Evolutionary conservation across 306 rosid species (phyloP), one percentile per base, ranked within the genome.

Genomic region (Luffa aegyptiaca): DNA sequence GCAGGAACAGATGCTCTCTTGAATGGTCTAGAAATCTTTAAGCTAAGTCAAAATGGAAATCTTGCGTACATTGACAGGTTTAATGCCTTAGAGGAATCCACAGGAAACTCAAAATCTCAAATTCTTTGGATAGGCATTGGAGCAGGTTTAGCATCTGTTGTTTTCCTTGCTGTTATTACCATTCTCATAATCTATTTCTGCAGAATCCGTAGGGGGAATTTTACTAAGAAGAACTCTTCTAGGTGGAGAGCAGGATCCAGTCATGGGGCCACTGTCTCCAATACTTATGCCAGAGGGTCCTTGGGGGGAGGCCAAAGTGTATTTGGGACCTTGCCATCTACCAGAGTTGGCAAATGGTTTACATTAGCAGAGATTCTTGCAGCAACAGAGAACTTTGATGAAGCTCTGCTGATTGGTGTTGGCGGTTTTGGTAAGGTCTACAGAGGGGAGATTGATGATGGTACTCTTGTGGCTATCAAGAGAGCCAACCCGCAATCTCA

Each of bases 371-470:
- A 90, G 85, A 86, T 95, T 36, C 87, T 84, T 70, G 83, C 92
- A 64, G 98, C 99, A 66, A 91, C 98, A 3, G 89, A 85, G 20
- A 87, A 86, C 74, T 95, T 95, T 41, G 90, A 91, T 63, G 98
- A 95, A 61, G 85, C 85, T 70, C 87, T 95, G 87, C 76, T 90
- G 72, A 91, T 95, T 66, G 99, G 99, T 79, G 94, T 91, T 58
- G 98, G 99, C 75, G 99, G 99, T 71, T 95, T 95, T 81, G 99
- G 99, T 46, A 95, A 93, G 84, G 99, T 95, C 81, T 95, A 89
- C 87, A 91, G 84, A 81, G 99, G 99, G 75, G 91, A 89, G 88
- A 75, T 80, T 77, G 97, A 95, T 7, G 89, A 88, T 80, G 97
- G 96, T 79, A 88, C 92, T 48, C 89, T 56, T 4, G 93, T 79